Percentiles rank a stretch among this genome's conserved stretches.
Evolutionary conservation across 352 stramenopile genomes (phyloP).

Genomic region (Phytophthora pluvialis): DNA sequence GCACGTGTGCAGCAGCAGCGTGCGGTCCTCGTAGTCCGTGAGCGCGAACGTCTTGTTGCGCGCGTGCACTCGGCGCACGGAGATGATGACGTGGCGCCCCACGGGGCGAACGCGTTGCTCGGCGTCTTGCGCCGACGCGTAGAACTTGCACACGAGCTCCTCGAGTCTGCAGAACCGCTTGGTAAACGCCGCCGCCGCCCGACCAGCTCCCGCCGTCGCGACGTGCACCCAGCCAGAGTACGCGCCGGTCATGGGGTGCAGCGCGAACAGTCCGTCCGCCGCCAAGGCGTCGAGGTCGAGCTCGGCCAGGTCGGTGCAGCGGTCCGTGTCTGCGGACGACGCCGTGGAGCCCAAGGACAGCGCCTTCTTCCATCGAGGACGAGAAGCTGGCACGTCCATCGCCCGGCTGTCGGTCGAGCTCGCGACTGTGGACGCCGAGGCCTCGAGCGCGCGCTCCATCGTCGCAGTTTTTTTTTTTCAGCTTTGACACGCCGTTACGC

Average conservation of each 20-base stretch:
- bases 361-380: constrained; percentile 38
- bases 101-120: constrained; percentile 19
- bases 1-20: constrained; percentile 44
- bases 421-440: constrained; percentile 25
- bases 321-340: constrained; percentile 25
- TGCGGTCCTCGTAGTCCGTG: constrained; percentile 53
- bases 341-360: constrained; percentile 30
- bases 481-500: constrained; percentile 23
- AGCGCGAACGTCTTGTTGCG: constrained; percentile 59
- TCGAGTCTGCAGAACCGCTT: constrained; percentile 49
- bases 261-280: constrained; percentile 25
- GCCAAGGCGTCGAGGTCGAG: constrained; percentile 36
- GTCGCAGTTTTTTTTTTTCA: no score
- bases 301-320: constrained; percentile 35
- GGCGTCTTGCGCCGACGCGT: constrained; percentile 30
- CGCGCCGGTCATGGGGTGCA: constrained; percentile 25
- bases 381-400: constrained; percentile 16
- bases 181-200: constrained; percentile 25
- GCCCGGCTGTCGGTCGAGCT: constrained; percentile 17
- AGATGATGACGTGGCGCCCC: constrained; percentile 48
- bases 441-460: constrained; percentile 18
- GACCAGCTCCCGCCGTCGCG: constrained; percentile 8
- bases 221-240: constrained; percentile 55
- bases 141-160: constrained; percentile 54
- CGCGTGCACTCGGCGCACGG: constrained; percentile 41